Base-by-base conservation (phyloP, 139 green algal species). In the Spirogloea muscicola region DNA sequence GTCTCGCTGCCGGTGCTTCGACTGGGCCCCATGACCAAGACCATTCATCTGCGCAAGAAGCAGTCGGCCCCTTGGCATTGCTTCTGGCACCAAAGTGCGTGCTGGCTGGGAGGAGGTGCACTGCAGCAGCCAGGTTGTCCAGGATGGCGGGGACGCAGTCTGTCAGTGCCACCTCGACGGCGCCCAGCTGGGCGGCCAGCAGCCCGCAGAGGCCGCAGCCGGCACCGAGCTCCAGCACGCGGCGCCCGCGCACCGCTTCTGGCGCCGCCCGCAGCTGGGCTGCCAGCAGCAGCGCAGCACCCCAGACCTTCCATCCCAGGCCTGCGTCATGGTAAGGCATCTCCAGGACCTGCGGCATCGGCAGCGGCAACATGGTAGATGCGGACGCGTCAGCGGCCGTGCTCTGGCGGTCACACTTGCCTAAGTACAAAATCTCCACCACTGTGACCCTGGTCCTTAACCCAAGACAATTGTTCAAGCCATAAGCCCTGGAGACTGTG, bases 121-220 rank as follows among this genome's bases (percentile, higher is more conserved):
- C 61, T 10, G 64, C 66, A 13, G 39, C 42, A 13, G 10, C 10
- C 9, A 71, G 61, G 18, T 71, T 71, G 13, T 71, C 61, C 61
- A 71, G 42, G 25, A 71, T 31, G 10, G 9, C 61, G 9, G 61
- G 9, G 9, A 71, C 46, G 61, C 61, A 71, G 61, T 71, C 61
- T 63, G 61, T 71, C 36, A 71, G 39, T 9, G 61, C 66, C 9
- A 71, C 61, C 67, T 79, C 67, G 2, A 25, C 49, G 36, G 58
- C 76, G 16, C 72, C 76, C 21, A 27, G 5, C 5, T 7, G 27
- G 40, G 76, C 76, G 18, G 74, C 60, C 7, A 58, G 58, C 25
- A 82, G 31, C 2, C 73, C 76, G 44, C 55, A 77, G 1, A 83
- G 60, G 1, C 76, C 76, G 49, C 76, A 83, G 1, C 76, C 76